These are phyloP conservation scores for Sporothrix luriei DNA, from an alignment of 2,329 filamentous ascomycete species.

Conservation along the genomic window DNA sequence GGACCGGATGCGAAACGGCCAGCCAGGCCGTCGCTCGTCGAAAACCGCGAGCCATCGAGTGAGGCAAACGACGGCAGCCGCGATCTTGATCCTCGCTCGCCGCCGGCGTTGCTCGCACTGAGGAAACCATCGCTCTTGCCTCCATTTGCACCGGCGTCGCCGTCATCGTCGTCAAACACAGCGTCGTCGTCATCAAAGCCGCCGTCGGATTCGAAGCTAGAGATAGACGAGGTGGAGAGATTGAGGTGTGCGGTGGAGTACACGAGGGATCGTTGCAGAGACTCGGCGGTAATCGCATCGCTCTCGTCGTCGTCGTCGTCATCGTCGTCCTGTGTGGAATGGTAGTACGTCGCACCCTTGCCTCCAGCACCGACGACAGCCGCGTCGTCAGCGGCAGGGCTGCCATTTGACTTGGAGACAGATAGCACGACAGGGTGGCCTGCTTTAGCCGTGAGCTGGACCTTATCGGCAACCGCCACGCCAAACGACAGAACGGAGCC, in stretches of 20 bases:
- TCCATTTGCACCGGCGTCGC: constrained; percentile 40
- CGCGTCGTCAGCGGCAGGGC: constrained; percentile 47
- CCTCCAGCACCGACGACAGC: constrained; percentile 53
- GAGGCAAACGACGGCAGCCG: constrained; percentile 73
- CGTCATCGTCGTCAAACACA: constrained; percentile 38
- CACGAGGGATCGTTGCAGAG: constrained; percentile 58
- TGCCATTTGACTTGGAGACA: constrained; percentile 46
- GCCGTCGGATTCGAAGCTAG: constrained; percentile 62
- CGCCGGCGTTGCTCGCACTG: constrained; percentile 35
- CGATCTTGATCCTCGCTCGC: constrained; percentile 54
- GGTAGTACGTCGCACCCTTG: constrained; percentile 53
- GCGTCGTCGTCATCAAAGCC: constrained; percentile 65
- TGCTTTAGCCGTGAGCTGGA: constrained; percentile 36
- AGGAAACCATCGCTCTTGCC: constrained; percentile 36
- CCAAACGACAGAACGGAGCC: constrained; percentile 81
- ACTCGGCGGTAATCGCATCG: constrained; percentile 48
- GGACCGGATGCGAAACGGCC: constrained; percentile 11
- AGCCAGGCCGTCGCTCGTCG: constrained; percentile 34
- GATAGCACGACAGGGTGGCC: constrained; percentile 46
- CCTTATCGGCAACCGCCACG: constrained; percentile 68
- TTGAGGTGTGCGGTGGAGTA: constrained; percentile 58
- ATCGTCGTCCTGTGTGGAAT: constrained; percentile 44
- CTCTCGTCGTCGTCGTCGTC: constrained; percentile 50
- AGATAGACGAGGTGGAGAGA: constrained; percentile 59
- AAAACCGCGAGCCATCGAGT: constrained; percentile 62